phyloP scores from a whole-genome alignment of 2,329 filamentous ascomycete species.

The Colletotrichum cordylinicola region DNA sequence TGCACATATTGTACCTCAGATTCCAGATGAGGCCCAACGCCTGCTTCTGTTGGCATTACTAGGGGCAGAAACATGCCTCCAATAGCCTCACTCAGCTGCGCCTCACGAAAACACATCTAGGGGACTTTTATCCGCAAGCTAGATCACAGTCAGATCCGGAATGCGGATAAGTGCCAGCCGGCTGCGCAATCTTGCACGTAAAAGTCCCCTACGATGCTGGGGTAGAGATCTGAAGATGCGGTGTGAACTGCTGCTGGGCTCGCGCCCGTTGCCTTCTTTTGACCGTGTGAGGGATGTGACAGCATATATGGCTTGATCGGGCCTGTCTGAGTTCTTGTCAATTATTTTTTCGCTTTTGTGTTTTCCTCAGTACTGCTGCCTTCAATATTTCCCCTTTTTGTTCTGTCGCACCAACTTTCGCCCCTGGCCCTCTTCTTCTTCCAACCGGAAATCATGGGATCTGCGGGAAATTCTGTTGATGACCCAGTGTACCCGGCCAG shows the following conservation, averaged over 20 bases:
- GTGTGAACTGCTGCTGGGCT: neutral
- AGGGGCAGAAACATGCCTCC: neutral
- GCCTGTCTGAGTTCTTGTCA: neutral
- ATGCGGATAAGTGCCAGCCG: neutral
- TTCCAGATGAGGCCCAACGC: neutral
- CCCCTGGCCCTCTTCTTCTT: neutral
- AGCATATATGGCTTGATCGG: neutral
- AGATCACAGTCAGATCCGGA: neutral
- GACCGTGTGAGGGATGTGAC: neutral
- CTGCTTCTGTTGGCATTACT: neutral
- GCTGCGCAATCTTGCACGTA: neutral
- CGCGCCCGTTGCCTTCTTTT: neutral
- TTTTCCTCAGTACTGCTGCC: neutral
- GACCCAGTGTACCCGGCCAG: too few species aligned
- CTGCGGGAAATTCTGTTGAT: accelerated
- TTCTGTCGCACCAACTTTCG: accelerated
- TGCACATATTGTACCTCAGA: neutral
- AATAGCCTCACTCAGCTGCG: neutral
- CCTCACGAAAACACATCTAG: neutral
- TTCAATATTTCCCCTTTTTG: neutral
- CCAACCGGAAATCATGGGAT: neutral
- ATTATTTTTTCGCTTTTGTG: neutral
- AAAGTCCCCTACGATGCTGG: neutral
- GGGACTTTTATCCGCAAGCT: neutral
- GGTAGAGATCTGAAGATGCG: neutral